Evolutionary conservation across 352 stramenopile species (phyloP), one percentile per base, ranked within the genome.

Genomic region (Pythium pectinolyticum): DNA sequence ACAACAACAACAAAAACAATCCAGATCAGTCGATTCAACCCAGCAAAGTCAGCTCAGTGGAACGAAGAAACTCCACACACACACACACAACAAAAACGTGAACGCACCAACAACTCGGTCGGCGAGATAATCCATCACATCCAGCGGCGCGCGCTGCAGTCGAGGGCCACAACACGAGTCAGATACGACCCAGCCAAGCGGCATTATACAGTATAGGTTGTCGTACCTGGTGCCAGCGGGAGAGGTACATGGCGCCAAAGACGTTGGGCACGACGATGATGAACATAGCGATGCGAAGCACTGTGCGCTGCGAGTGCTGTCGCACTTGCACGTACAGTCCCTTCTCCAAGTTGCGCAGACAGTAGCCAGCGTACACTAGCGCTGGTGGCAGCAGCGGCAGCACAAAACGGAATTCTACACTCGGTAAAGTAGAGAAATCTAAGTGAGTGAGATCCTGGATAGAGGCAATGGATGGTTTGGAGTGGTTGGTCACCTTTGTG

Each of bases 401-500:
- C n/a, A 94, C 74, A 48, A 96, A 96, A 22, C 88, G 86, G 27
- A 94, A 91, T 46, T 96, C 88, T 92, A 34, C 12, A 24, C 43
- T 31, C 43, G n/a, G n/a, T n/a, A n/a, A 19, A 22, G 32, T 14
- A 50, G 8, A 50, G 1, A n/a, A 5, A 45, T 45, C 9, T 32
- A 25, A 20, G 32, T 45, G 35, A 22, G 57, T 25, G 3, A 52
- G 9, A n/a, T n/a, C n/a, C 0, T 20, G 39, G 25, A 37, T 27
- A 24, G 15, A n/a, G 9, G 3, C 8, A 19, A 35, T 12, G 35
- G 17, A 34, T 27, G 28, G 45, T n/a, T n/a, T n/a, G n/a, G n/a
- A n/a, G n/a, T n/a, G n/a, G n/a, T n/a, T n/a, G n/a, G n/a, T n/a
- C 75, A 88, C 85, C 85, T 84, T 96, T 96, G 62, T 96, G 88